Base-by-base conservation (phyloP, 495 filamentous ascomycete species). In the Trichocladium antarcticum region DNA sequence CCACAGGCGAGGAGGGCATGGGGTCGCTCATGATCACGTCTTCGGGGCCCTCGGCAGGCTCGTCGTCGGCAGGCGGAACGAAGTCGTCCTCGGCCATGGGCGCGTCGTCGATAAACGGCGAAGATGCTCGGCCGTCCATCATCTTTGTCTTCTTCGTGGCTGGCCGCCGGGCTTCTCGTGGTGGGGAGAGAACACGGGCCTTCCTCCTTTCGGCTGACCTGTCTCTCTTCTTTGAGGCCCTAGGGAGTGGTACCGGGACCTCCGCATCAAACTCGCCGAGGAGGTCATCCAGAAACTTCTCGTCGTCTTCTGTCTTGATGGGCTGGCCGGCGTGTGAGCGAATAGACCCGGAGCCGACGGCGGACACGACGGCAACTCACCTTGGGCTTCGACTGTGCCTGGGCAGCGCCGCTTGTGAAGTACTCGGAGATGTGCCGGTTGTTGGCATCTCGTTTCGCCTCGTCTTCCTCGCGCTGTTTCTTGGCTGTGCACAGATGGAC, bases 391-490 rank as follows among this genome's bases (percentile, higher is more conserved):
- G 80, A 74, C 38, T 81, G 81, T 16, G 79, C 63, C 42, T 78
- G 70, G 36, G 76, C 66, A 47, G 78, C 74, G 36, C 85, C 84
- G 53, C 80, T 82, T 58, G 77, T 93, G 65, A 98, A 96, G 65
- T 92, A 98, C 55, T 90, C 92, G 56, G 81, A 83, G 57, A 98
- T 96, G 56, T 86, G 83, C 50, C 87, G 84, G 64, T 93, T 89
- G 45, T 87, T 83, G 63, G 87, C 85, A 55, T 93, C 83, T 49
- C 84, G 79, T 55, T 85, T 82, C 45, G 89, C 81, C 50, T 85
- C 76, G 46, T 97, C 89, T 57, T 97, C 88, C 52, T 95, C 88
- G 17, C 84, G 82, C 59, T 92, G 90, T 50, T 87, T 76, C 64
- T 96, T 98, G 46, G 81, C 81, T 84, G 53, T 49, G 56, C 1